Evolutionary conservation across 2,329 filamentous ascomycete genomes (phyloP).

Genomic region (Penicillium sp.): DNA sequence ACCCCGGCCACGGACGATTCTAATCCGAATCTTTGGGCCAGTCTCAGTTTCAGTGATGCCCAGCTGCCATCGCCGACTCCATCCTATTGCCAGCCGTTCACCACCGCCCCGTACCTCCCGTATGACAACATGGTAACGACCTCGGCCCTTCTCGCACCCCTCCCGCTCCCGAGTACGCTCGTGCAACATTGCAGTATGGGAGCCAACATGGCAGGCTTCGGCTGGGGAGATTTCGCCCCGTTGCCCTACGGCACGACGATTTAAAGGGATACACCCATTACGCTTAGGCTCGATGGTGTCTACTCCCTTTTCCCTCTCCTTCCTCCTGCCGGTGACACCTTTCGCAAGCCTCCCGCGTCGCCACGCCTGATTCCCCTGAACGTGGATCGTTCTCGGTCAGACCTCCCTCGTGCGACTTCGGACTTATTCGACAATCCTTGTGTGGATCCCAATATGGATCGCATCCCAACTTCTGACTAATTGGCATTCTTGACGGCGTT

Average conservation of each 20-base stretch:
- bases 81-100: conserved; percentile 76
- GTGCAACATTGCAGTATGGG: conserved; percentile 72
- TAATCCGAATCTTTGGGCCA: conserved; percentile 73
- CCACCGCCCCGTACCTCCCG: conserved; percentile 63
- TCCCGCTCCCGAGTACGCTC: conserved; percentile 85
- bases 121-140: conserved; percentile 81
- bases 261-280: conserved; percentile 45
- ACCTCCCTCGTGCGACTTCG: conserved; percentile 38
- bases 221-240: conserved; percentile 74
- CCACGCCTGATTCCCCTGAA: conserved; percentile 6
- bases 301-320: conserved; percentile 10
- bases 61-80: conserved; percentile 76
- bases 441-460: conserved; percentile 15
- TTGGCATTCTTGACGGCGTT: conserved; percentile 58
- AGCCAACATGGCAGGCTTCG: conserved; percentile 73
- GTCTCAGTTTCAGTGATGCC: conserved; percentile 70
- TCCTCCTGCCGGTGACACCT: conserved; percentile 6
- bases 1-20: conserved; percentile 72
- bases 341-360: conserved; percentile 4
- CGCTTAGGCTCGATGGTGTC: conserved; percentile 35
- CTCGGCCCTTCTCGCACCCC: conserved; percentile 69
- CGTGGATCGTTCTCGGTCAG: conserved; percentile 19
- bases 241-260: conserved; percentile 72
- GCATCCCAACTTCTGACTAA: conserved; percentile 43
- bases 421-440: conserved; percentile 21